phyloP scores from a whole-genome alignment of 768 basidiomycete species.

The Polyporus arcularius region DNA sequence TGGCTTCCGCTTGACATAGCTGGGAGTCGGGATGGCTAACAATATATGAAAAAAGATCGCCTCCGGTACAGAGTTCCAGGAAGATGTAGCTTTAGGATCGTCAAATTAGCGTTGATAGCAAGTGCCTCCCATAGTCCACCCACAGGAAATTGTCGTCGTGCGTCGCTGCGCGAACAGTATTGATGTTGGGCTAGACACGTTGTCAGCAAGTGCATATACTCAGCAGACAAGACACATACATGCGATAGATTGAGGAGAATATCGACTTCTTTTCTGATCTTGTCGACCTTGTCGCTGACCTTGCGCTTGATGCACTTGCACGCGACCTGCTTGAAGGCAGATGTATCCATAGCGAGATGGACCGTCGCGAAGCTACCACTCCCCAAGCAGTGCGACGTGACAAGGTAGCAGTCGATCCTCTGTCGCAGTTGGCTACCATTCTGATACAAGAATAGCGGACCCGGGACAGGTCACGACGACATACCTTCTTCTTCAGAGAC shows the following conservation, averaged over 20 bases:
- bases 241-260: conserved; percentile 73
- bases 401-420: conserved; percentile 66
- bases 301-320: conserved; percentile 79
- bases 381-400: conserved; percentile 81
- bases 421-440: conserved; percentile 26
- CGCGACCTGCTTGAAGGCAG: conserved; percentile 70
- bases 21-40: conserved; percentile 55
- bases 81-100: conserved; percentile 64
- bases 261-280: conserved; percentile 77
- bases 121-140: neutral
- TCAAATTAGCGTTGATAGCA: neutral
- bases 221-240: conserved; percentile 40
- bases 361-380: conserved; percentile 84
- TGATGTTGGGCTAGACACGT: conserved; percentile 70
- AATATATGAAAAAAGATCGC: conserved; percentile 87
- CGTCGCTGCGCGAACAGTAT: conserved; percentile 68
- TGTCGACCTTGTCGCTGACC: conserved; percentile 55
- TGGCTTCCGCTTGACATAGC: conserved; percentile 78
- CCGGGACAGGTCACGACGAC: neutral
- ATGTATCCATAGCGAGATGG: conserved; percentile 70
- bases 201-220: neutral
- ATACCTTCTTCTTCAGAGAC: conserved; percentile 50
- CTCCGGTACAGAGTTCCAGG: conserved; percentile 82
- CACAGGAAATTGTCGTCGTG: conserved; percentile 29
- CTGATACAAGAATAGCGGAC: neutral